Evolutionary conservation across 2,329 filamentous ascomycete species (phyloP).

Genomic region (Thermochaetoides dissita): DNA sequence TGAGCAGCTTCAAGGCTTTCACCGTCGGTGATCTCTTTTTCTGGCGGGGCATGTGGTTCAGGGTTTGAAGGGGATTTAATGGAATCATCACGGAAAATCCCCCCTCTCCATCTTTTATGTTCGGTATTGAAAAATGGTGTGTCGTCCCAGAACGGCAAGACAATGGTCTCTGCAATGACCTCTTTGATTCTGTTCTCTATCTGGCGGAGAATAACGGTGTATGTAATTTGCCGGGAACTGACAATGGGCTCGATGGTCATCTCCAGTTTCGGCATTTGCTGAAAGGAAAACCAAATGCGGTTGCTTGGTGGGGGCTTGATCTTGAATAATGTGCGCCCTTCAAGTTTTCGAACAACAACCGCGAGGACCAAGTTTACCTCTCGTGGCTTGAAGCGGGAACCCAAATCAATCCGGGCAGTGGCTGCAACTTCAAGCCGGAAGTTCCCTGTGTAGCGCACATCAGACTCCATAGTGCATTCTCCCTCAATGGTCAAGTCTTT

Average conservation of each 20-base stretch:
- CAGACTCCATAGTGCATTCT: conserved; percentile 73
- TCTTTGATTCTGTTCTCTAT: conserved; percentile 94
- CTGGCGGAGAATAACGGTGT: conserved; percentile 76
- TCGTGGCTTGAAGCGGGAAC: conserved; percentile 72
- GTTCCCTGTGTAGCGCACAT: conserved; percentile 78
- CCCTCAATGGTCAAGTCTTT: conserved; percentile 86
- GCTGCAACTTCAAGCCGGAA: conserved; percentile 82
- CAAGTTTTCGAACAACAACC: conserved; percentile 68
- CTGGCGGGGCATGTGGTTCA: conserved; percentile 26
- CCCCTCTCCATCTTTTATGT: conserved; percentile 66
- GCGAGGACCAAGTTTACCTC: conserved; percentile 84
- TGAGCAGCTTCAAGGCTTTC: conserved; percentile 28
- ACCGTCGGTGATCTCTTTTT: conserved; percentile 35
- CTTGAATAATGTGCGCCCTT: conserved; percentile 71
- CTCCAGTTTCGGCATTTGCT: conserved; percentile 85
- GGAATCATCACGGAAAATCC: conserved; percentile 54
- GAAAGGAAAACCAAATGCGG: conserved; percentile 88
- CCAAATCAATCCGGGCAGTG: conserved; percentile 84
- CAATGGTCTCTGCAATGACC: conserved; percentile 80
- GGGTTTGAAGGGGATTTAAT: conserved; percentile 25
- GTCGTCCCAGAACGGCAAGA: conserved; percentile 93
- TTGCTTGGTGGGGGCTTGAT: conserved; percentile 95
- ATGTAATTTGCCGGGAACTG: conserved; percentile 88
- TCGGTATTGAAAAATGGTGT: conserved; percentile 77
- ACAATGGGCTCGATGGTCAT: conserved; percentile 93